phyloP scores from a whole-genome alignment of 805 yeast species.

The Kodamaea laetipori region DNA sequence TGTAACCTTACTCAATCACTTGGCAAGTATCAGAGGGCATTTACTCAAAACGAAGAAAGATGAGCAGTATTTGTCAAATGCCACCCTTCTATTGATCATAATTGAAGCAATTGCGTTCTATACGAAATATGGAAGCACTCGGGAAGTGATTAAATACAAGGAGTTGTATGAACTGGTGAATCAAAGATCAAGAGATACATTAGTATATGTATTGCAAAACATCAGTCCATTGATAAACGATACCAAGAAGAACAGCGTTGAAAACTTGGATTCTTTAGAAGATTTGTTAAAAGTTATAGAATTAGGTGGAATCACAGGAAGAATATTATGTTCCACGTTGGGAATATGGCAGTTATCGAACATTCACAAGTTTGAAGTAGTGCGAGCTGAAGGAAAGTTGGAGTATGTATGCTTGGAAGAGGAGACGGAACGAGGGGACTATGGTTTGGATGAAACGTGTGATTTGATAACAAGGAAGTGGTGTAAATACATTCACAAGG shows the following conservation, averaged over 20 bases:
- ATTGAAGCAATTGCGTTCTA: conserved; percentile 12
- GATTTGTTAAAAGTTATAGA: conserved; percentile 19
- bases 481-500: conserved; percentile 31
- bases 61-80: conserved; percentile 23
- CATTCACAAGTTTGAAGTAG: conserved; percentile 12
- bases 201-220: conserved; percentile 18
- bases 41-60: conserved; percentile 13
- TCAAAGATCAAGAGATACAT: conserved; percentile 12
- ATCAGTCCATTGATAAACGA: conserved; percentile 17
- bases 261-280: conserved; percentile 13
- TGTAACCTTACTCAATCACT: conserved; percentile 27
- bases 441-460: conserved; percentile 18
- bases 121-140: background rate
- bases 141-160: conserved; percentile 1
- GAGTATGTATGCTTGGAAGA: background rate
- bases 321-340: conserved; percentile 36
- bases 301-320: conserved; percentile 26
- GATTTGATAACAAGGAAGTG: conserved; percentile 24
- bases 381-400: background rate
- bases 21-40: conserved; percentile 27
- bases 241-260: conserved; percentile 8
- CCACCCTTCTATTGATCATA: conserved; percentile 23
- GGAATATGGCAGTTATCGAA: conserved; percentile 41
- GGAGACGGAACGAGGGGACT: background rate
- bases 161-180: conserved; percentile 11